A percentile compares a stretch with the other conserved stretches of the same genome.
phyloP scores from a whole-genome alignment of 2,329 filamentous ascomycete genomes.

The Dendryphion nanum region DNA sequence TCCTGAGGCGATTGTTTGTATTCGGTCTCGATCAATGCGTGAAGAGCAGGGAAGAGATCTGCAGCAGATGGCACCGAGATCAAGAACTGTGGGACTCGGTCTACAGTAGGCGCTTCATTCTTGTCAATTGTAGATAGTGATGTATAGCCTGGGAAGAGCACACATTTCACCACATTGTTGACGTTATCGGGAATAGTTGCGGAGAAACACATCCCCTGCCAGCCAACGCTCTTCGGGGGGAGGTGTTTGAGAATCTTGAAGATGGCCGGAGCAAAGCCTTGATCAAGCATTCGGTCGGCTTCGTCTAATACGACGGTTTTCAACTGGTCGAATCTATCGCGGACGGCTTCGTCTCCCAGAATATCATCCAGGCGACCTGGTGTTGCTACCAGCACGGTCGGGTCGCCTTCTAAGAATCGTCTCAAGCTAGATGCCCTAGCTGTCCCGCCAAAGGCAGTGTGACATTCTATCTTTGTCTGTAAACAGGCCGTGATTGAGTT shows the following conservation, averaged over 20 bases:
- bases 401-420: constrained; percentile 35
- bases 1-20: constrained; percentile 36
- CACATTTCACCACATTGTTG: constrained; percentile 44
- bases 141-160: constrained; percentile 44
- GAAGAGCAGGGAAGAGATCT: constrained; percentile 47
- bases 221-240: constrained; percentile 50
- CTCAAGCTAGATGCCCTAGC: constrained; percentile 31
- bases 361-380: constrained; percentile 50
- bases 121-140: constrained; percentile 45
- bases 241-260: constrained; percentile 52
- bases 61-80: constrained; percentile 44
- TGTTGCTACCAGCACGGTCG: constrained; percentile 48
- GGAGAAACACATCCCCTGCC: constrained; percentile 52
- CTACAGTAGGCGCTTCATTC: constrained; percentile 47
- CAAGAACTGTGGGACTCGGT: constrained; percentile 50
- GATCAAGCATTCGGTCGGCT: constrained; percentile 49
- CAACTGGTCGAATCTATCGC: constrained; percentile 46
- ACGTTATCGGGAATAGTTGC: constrained; percentile 47
- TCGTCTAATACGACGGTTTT: constrained; percentile 47
- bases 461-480: constrained; percentile 40
- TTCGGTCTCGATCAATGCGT: constrained; percentile 47
- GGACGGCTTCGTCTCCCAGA: constrained; percentile 44
- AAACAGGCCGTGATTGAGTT: constrained; percentile 44
- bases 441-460: constrained; percentile 46
- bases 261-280: constrained; percentile 54